phyloP scores from a whole-genome alignment of 2,329 filamentous ascomycete species.

The Ceratocystis colombiana region DNA sequence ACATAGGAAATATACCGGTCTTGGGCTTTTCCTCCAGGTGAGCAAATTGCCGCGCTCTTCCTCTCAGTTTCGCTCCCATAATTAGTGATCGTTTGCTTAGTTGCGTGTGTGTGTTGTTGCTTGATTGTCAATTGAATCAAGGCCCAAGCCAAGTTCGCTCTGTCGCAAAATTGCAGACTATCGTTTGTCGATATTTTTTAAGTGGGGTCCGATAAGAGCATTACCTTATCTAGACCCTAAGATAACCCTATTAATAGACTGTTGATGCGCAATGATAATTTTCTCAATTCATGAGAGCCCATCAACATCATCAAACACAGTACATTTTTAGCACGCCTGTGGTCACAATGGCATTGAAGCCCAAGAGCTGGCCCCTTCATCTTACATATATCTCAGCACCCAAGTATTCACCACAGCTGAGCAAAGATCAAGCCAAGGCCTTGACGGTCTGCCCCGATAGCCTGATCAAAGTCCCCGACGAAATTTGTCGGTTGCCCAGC shows the following conservation, averaged over 20 bases:
- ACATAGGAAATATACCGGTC: constrained; percentile 17
- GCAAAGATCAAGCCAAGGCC: constrained; percentile 35
- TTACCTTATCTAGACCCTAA: constrained; percentile 22
- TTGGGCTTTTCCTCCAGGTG: constrained; percentile 23
- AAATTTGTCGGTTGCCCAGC: constrained; percentile 38
- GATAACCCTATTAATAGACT: constrained; percentile 14
- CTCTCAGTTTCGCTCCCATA: constrained; percentile 22
- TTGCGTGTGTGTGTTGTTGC: not conserved
- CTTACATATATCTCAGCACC: constrained; percentile 46
- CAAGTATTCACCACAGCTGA: constrained; percentile 39
- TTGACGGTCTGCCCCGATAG: constrained; percentile 26
- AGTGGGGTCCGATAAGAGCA: constrained; percentile 25
- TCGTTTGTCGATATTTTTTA: constrained; percentile 23
- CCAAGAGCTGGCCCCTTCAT: constrained; percentile 47
- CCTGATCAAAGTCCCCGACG: constrained; percentile 31
- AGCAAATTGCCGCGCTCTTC: constrained; percentile 24
- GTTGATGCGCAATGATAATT: not conserved
- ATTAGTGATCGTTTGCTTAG: not conserved
- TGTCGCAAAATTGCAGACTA: constrained; percentile 23
- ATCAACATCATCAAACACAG: not conserved
- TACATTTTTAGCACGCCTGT: not conserved
- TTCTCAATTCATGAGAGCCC: not conserved
- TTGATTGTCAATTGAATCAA: not conserved
- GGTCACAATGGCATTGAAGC: constrained; percentile 31
- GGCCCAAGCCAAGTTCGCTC: not conserved